Evolutionary conservation across 2,329 filamentous ascomycete genomes (phyloP), one percentile per base, ranked within the genome.

Genomic region (Penicillium vulpinum): DNA sequence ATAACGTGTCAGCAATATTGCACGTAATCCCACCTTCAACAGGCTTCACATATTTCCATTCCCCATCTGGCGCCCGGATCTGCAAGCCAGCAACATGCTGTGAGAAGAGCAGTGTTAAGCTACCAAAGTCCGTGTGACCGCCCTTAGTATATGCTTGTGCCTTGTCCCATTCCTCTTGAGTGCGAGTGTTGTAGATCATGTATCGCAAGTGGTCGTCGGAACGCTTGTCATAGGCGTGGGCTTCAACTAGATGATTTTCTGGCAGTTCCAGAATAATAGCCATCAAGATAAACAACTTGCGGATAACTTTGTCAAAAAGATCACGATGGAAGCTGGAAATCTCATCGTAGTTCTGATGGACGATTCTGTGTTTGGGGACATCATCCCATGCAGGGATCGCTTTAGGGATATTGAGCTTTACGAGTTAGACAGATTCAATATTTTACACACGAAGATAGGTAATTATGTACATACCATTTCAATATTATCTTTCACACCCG

Each of bases 161-260:
- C 39, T 72, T 73, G 13, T 74, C 77, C 57, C 78, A 80, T 54
- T 82, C 78, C 33, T 82, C 78, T 0, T 75, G 70, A 0, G 75
- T 78, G 31, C 83, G 80, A 1, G 78, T 77, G 22, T 77, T 75
- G 60, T 85, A 85, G 46, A 80, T 78, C 83, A 86, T 86, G 67
- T 86, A 87, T 2, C 85, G 78, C 31, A 86, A 75, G 55, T 87
- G 83, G 33, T 83, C 83, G 61, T 86, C 83, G 9, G 80, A 79
- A 35, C 80, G 78, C 28, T 79, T 77, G 2, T 84, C 78, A 70
- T 86, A 88, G 2, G 73, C 75, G 68, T 88, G 85, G 1, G 81
- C 74, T 24, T 80, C 73, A 59, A 82, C 75, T 28, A 87, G 74
- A 54, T 80, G 77, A 15, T 87, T 83, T 49, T 84, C 80, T 0